These are phyloP conservation scores for Zygotorulaspora chibaensis DNA, from an alignment of 805 yeast genomes.

Conservation along the genomic window DNA sequence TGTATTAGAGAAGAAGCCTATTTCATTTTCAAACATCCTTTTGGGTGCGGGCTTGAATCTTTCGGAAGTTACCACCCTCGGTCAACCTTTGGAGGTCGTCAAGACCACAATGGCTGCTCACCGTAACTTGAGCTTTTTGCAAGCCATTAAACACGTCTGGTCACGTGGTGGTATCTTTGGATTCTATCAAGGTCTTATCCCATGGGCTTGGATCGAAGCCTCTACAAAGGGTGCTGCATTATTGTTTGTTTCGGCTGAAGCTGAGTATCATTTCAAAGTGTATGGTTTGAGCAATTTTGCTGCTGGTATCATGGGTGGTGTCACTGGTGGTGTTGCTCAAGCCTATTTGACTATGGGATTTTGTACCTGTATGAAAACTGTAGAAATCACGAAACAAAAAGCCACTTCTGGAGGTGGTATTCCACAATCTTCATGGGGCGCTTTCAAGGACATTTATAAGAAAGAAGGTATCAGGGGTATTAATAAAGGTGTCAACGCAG, in stretches of 20 bases:
- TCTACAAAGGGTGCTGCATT: conserved; percentile 98
- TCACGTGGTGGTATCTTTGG: conserved; percentile 90
- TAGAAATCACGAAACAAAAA: conserved; percentile 89
- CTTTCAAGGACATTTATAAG: conserved; percentile 75
- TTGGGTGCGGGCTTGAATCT: conserved; percentile 91
- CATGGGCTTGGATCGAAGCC: conserved; percentile 99
- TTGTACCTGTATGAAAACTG: conserved; percentile 99
- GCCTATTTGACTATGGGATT: conserved; percentile 96
- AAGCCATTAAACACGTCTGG: conserved; percentile 76
- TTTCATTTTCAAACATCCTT: conserved; percentile 82
- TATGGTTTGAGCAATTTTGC: conserved; percentile 67
- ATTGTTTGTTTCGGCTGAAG: conserved; percentile 86
- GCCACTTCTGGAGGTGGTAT: conserved; percentile 58
- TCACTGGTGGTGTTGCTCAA: conserved; percentile 93
- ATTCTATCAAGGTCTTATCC: conserved; percentile 94
- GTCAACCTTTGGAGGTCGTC: conserved; percentile 93
- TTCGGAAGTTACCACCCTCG: conserved; percentile 90
- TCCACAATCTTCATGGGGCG: conserved; percentile 74
- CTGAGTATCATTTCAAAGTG: conserved; percentile 68
- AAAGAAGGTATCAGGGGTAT: conserved; percentile 92
- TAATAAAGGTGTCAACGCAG: conserved; percentile 97
- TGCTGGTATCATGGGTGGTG: conserved; percentile 94
- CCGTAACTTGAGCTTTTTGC: conserved; percentile 61
- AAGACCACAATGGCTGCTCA: conserved; percentile 99
- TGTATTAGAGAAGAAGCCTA: conserved; percentile 69